Evolutionary conservation across 768 basidiomycete genomes (phyloP), one percentile per base, ranked within the genome.

Genomic region (Naganishia vishniacii): DNA sequence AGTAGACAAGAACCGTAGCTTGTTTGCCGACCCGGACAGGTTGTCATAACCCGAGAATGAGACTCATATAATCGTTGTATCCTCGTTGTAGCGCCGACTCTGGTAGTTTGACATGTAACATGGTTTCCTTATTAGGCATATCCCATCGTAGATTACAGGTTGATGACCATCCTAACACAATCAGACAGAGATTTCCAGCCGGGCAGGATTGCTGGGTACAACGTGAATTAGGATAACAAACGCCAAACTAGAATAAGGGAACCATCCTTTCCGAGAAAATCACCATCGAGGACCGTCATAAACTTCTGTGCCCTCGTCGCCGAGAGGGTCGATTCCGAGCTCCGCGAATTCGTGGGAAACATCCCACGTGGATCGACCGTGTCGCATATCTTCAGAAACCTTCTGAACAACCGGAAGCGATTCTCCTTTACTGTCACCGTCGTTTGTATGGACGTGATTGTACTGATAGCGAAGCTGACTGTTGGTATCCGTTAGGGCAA

Each of bases 1-100:
- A 4, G 53, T 56, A 1, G 53, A 56, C 34, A 56, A 56, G 37
- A 56, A n/a, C 3, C 53, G 53, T 1, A 40, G 53, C 23, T 26
- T 56, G 4, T 56, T 56, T 26, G 32, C 37, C 8, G 11, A 16
- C 6, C n/a, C 53, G 18, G 53, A 37, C 9, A 56, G 53, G 34
- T 20, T 26, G 11, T 40, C 34, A 44, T 44, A 5, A 44, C 5
- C 9, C 6, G 13, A 18, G n/a, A 12, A 9, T 44, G 13, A 18
- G 6, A 44, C n/a, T 15, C 34, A 44, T 12, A n/a, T 8, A n/a
- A 44, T 11, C 42, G 7, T 37, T 37, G 34, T 15, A 37, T 37
- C 34, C 34, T 9, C 6, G 42, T 9, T 44, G 42, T 44, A 44
- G 6, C n/a, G 7, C 13, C 42, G 11, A 6, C 42, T 18, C 11